Evolutionary conservation across 202 grass and related monocot species (phyloP).

Genomic region (Zizania palustris): DNA sequence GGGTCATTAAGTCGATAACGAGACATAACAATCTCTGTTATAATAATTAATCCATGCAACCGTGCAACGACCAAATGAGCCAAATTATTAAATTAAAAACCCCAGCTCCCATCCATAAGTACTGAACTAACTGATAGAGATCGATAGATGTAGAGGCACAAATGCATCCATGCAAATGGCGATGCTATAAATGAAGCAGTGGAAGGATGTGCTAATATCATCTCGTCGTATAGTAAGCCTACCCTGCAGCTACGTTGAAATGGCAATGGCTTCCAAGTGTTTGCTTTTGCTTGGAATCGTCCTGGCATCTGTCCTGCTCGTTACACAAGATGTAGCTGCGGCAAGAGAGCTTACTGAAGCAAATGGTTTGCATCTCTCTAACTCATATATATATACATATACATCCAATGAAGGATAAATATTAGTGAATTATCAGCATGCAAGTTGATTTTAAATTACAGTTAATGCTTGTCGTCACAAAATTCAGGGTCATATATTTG

Average conservation of each 20-base stretch:
- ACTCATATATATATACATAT: background rate
- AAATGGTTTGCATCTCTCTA: constrained; percentile 3
- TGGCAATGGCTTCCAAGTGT: constrained; percentile 5
- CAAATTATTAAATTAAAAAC: too few species aligned
- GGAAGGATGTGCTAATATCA: background rate
- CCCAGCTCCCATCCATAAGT: background rate
- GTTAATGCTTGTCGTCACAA: too few species aligned
- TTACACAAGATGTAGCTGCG: constrained; percentile 11
- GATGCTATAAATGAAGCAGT: background rate
- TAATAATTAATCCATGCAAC: background rate
- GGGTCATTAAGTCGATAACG: background rate
- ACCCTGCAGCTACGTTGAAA: background rate
- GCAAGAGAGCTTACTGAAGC: constrained; percentile 2
- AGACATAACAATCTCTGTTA: background rate
- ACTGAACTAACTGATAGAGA: background rate
- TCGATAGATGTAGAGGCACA: background rate
- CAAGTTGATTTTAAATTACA: too few species aligned
- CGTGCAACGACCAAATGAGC: background rate
- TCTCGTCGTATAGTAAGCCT: background rate
- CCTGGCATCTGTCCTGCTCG: constrained; percentile 6
- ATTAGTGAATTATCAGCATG: background rate
- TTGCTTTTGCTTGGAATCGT: constrained; percentile 13
- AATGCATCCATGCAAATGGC: background rate
- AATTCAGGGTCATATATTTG: too few species aligned
- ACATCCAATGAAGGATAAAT: background rate